Percentiles rank a stretch among this genome's conserved stretches.
These are phyloP conservation scores for Trichoderma atrobrunneum DNA, from an alignment of 2,329 filamentous ascomycete species.

Conservation along the genomic window DNA sequence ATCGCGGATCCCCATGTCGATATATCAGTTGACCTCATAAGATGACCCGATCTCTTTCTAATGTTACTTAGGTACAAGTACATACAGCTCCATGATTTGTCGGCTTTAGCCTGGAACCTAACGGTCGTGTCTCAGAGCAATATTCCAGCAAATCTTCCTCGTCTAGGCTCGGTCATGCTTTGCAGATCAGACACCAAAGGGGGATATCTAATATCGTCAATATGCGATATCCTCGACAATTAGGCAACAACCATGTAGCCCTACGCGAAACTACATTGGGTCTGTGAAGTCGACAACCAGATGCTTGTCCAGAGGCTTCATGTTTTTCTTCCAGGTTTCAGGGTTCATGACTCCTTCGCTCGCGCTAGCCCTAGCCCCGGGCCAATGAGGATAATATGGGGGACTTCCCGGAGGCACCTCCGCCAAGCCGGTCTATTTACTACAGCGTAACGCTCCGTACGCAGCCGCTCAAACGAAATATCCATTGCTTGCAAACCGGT, in stretches of 20 bases:
- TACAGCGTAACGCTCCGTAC: not conserved
- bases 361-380: not conserved
- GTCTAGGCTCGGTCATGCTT: not conserved
- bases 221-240: not conserved
- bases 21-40: not conserved
- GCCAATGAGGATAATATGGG: not conserved
- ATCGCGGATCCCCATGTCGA: not conserved
- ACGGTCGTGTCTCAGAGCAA: not conserved
- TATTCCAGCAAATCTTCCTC: not conserved
- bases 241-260: slow-evolving; percentile 12
- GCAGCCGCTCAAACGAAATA: not conserved
- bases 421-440: not conserved
- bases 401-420: not conserved
- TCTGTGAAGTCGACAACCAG: not conserved
- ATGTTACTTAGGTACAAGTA: not conserved
- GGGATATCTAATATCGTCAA: slow-evolving; percentile 8
- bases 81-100: not conserved
- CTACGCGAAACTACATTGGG: slow-evolving; percentile 8
- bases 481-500: not conserved
- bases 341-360: slow-evolving; percentile 11
- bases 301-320: not conserved
- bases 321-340: not conserved
- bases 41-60: not conserved
- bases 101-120: not conserved
- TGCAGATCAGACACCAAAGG: slow-evolving; percentile 9